A percentile compares a stretch with the other conserved stretches of the same genome.
Conservation (phyloP, 768 basidiomycete genomes). For the Rhizopogon roseolus region DNA sequence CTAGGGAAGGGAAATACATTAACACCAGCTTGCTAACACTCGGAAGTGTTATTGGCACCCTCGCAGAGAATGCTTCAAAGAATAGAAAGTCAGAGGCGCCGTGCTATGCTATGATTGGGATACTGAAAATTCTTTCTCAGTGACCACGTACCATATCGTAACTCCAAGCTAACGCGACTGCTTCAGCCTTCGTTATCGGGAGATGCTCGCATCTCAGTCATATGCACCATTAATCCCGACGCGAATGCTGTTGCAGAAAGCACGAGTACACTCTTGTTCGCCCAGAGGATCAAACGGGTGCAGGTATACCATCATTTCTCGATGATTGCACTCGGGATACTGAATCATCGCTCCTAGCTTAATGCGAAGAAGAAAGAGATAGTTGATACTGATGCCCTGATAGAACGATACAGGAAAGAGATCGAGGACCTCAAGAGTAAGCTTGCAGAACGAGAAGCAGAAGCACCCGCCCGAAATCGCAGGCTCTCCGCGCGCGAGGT, state of each 20-base stretch:
- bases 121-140: conserved; percentile 26
- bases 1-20: conserved; percentile 95
- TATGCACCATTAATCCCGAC: conserved; percentile 94
- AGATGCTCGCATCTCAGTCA: conserved; percentile 92
- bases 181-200: conserved; percentile 94
- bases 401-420: conserved; percentile 92
- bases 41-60: conserved; percentile 86
- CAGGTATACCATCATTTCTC: conserved; percentile 35
- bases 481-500: conserved; percentile 44
- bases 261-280: conserved; percentile 86
- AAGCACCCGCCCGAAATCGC: conserved; percentile 42
- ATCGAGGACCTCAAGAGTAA: conserved; percentile 84
- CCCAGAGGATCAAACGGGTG: conserved; percentile 87
- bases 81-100: conserved; percentile 51
- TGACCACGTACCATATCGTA: conserved; percentile 92
- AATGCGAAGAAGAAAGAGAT: conserved; percentile 92
- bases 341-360: conserved; percentile 23
- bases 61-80: conserved; percentile 83
- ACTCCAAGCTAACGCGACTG: conserved; percentile 91
- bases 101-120: background rate
- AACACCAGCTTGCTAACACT: conserved; percentile 93
- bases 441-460: conserved; percentile 65
- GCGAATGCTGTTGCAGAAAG: conserved; percentile 74
- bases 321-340: background rate
- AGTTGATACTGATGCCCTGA: conserved; percentile 87